Evolutionary conservation across 768 basidiomycete species (phyloP).

Genomic region (Coprinopsis marcescibilis): DNA sequence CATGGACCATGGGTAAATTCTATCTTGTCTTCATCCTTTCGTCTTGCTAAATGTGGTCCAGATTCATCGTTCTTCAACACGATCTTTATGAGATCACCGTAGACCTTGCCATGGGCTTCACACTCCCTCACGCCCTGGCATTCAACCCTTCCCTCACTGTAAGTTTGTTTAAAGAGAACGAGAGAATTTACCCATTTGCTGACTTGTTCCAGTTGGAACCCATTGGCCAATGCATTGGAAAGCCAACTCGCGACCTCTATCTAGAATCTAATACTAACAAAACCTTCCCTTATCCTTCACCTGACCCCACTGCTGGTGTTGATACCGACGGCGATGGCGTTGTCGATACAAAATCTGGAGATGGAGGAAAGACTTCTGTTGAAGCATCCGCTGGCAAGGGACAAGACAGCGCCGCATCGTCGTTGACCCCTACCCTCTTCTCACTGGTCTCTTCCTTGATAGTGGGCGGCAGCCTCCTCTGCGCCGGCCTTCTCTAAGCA

Average conservation of each 20-base stretch:
- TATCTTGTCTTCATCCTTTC: conserved; percentile 59
- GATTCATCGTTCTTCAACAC: conserved; percentile 88
- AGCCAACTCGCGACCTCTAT: conserved; percentile 67
- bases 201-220: conserved; percentile 34
- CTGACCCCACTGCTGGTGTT: conserved; percentile 30
- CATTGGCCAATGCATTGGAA: conserved; percentile 71
- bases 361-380: conserved; percentile 15
- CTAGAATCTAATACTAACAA: conserved; percentile 74
- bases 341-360: conserved; percentile 26
- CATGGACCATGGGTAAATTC: conserved; percentile 51
- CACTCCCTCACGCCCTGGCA: conserved; percentile 66
- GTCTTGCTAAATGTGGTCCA: conserved; percentile 37
- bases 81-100: conserved; percentile 83
- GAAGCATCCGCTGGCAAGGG: not conserved
- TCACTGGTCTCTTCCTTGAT: not conserved
- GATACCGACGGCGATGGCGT: conserved; percentile 37
- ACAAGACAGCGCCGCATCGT: not conserved
- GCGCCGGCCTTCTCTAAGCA: not conserved
- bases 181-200: not conserved
- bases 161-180: conserved; percentile 18
- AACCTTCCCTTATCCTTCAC: conserved; percentile 54
- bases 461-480: not conserved
- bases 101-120: conserved; percentile 85
- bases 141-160: conserved; percentile 65
- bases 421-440: not conserved